phyloP scores from a whole-genome alignment of 257 asterid genomes.

The Petrea volubilis region DNA sequence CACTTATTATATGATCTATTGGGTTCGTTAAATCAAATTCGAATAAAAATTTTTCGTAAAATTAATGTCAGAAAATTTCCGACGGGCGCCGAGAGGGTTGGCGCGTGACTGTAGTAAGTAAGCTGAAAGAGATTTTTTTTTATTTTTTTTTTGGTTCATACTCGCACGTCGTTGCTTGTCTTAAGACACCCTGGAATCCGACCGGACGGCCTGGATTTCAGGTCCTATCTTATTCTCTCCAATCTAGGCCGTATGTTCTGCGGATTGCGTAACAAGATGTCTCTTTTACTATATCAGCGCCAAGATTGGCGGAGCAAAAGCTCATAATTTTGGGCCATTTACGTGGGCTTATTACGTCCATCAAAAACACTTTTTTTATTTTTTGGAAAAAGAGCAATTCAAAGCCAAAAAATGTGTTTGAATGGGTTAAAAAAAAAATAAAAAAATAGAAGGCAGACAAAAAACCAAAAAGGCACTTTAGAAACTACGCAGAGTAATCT shows the following conservation, averaged over 20 bases:
- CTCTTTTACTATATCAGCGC: conserved; percentile 26
- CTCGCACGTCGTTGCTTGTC: conserved; percentile 25
- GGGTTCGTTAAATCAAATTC: too few species aligned
- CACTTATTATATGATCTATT: too few species aligned
- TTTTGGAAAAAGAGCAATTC: too few species aligned
- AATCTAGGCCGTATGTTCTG: neutral
- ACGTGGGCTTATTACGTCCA: neutral
- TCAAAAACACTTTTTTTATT: too few species aligned
- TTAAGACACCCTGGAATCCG: neutral
- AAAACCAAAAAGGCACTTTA: too few species aligned
- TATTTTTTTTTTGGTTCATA: too few species aligned
- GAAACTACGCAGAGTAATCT: too few species aligned
- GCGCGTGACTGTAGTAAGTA: conserved; percentile 12
- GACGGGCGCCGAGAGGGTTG: neutral
- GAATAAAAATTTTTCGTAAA: too few species aligned
- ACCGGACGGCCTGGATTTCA: conserved; percentile 22
- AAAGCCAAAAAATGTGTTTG: too few species aligned
- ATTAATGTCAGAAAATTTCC: too few species aligned
- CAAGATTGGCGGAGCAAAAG: conserved; percentile 24
- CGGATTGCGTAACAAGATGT: neutral
- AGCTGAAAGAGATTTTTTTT: neutral
- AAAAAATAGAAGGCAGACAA: too few species aligned
- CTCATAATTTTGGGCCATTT: neutral
- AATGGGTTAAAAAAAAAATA: too few species aligned
- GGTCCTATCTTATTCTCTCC: neutral